Base-by-base conservation (phyloP, 2,329 filamentous ascomycete species). In the Byssothecium circinans region DNA sequence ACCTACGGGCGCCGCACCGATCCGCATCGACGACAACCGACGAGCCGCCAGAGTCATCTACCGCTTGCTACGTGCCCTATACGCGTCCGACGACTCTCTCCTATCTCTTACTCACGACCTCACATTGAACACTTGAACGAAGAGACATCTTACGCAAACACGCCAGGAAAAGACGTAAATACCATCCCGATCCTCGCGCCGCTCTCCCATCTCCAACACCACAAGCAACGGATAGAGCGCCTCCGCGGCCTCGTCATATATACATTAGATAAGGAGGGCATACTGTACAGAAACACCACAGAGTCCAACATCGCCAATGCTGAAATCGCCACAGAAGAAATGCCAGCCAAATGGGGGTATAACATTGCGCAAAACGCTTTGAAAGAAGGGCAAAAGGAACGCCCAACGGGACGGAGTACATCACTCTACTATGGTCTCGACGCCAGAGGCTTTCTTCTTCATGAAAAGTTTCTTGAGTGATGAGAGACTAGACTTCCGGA, bases 381-480 rank as follows among this genome's bases (percentile, higher is more conserved):
- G 58, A 49, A 54, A 48, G 39, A 48, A 51, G 50, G 43, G 43
- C 45, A 57, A 10, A 47, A 60, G 57, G 54, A 53, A 40, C 51
- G 57, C 53, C 54, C 43, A 49, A 57, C 52, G 44, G 49, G 50
- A 55, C 44, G 30, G 55, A 50, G 34, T 41, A 10, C 20, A 43
- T 61, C 56, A 70, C 53, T 70, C 67, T 32, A 59, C 61, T 45
- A 69, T 70, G 22, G 65, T 61, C 45, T 65, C 62, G 47, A 69
- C 63, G 34, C 36, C 22, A 17, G 56, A 57, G 33, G 53, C 57
- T 25, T 62, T 58, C 47, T 62, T 67, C 48, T 68, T 69, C 22
- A 58, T 64, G 49, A 71, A 71, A n/a, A 71, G 50, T 29, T 63
- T 60, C 50, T 64, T 66, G 39, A 71, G 50, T 19, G 65, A 69